A percentile compares a stretch with the other conserved stretches of the same genome.
Evolutionary conservation across 2,329 filamentous ascomycete species (phyloP).

Genomic region (Daldinia sp.): DNA sequence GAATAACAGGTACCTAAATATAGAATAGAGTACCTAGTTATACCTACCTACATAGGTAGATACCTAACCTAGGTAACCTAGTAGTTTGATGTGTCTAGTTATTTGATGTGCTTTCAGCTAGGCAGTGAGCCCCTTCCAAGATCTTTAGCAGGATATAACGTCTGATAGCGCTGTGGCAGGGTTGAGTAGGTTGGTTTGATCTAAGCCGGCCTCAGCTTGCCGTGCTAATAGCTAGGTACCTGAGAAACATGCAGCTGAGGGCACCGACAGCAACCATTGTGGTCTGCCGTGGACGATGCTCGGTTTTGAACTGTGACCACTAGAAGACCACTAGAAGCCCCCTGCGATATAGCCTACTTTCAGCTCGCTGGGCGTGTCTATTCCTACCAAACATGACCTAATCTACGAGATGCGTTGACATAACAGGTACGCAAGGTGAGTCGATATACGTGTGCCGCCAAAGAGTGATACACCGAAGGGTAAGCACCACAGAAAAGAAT

Average conservation of each 20-base stretch:
- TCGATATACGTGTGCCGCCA: slow-evolving; percentile 45
- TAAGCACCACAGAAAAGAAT: slow-evolving; percentile 36
- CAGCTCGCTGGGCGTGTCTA: not conserved
- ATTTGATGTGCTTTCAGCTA: not conserved
- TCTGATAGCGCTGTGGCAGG: slow-evolving; percentile 39
- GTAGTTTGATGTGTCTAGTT: too few relatives aligned
- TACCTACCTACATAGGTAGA: not conserved
- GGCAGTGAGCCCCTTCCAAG: not conserved
- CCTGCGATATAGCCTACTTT: not conserved
- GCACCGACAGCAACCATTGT: not conserved
- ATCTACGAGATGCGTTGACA: not conserved
- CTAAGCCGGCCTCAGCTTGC: slow-evolving; percentile 44
- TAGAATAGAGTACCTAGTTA: slow-evolving; percentile 3
- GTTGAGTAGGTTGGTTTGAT: too few relatives aligned
- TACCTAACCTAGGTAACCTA: too few relatives aligned
- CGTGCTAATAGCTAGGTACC: too few relatives aligned
- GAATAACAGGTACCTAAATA: not conserved
- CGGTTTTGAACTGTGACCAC: not conserved
- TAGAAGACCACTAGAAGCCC: not conserved
- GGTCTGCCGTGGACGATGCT: not conserved
- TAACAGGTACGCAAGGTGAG: not conserved
- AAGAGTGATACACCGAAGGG: slow-evolving; percentile 39
- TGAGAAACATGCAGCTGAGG: not conserved
- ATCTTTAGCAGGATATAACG: slow-evolving; percentile 27
- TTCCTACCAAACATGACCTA: not conserved